Conservation (phyloP, 176 grass and related monocot species). For the Chrysopogon serrulatus region DNA sequence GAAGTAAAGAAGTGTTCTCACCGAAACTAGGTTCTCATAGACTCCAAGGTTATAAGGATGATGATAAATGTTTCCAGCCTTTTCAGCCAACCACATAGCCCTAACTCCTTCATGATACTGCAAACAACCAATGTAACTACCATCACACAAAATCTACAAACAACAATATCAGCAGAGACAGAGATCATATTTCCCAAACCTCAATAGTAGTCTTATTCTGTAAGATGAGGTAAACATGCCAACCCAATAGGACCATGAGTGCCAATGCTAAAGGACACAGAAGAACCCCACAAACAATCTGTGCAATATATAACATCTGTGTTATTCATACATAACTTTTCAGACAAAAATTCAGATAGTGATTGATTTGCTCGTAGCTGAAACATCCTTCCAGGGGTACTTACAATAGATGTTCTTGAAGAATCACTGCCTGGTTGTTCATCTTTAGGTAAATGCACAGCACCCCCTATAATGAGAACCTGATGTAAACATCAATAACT, state of each 20-base stretch:
- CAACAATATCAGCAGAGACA: neutral
- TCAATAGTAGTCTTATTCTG: conserved; percentile 99
- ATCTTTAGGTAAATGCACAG: conserved; percentile 52
- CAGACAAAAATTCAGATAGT: neutral
- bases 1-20: conserved; percentile 35
- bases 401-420: conserved; percentile 82
- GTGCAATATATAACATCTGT: conserved; percentile 19
- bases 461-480: conserved; percentile 67
- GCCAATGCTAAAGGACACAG: conserved; percentile 72
- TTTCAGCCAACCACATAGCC: conserved; percentile 89
- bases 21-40: conserved; percentile 87
- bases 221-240: conserved; percentile 94
- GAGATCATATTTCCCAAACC: conserved; percentile 47
- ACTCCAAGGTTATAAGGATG: conserved; percentile 87
- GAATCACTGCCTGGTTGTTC: conserved; percentile 57
- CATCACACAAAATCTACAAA: conserved; percentile 6
- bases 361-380: neutral
- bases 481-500: conserved; percentile 41
- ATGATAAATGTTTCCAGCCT: conserved; percentile 77
- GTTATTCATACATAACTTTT: conserved; percentile 10
- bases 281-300: conserved; percentile 77
- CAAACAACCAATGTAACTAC: conserved; percentile 24
- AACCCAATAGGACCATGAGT: conserved; percentile 60
- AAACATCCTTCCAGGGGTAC: conserved; percentile 31
- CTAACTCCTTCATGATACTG: conserved; percentile 97